Base-by-base conservation (phyloP, 495 filamentous ascomycete species). In the Podospora sp. region DNA sequence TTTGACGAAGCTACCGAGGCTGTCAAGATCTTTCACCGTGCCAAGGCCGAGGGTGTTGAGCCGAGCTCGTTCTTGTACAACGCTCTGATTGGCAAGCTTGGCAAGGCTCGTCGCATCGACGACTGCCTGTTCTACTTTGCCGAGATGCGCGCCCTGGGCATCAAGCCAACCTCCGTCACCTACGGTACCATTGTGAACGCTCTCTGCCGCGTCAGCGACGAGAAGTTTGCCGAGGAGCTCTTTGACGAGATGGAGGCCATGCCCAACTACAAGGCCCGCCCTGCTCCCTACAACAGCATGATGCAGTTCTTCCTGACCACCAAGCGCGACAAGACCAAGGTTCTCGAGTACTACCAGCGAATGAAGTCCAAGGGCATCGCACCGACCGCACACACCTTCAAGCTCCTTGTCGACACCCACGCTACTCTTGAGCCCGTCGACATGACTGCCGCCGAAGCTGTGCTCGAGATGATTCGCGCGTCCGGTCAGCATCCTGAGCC, bases 211-310 rank as follows among this genome's bases (percentile, higher is more conserved):
- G 96, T 98, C 64, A 95, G 92, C 73, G 94, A 99, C 68, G 95
- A 98, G 79, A 93, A 93, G 62, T 97, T 97, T 73, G 95, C 95
- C 57, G 95, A 97, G 73, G 92, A 99, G 78, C 89, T 98, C 71
- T 98, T 99, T 76, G 92, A 97, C 71, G 96, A 99, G 82, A 99
- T 99, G 95, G 95, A 99, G 82, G 88, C 88, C 49, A 96, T 96
- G 91, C 91, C 93, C 49, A 98, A 98, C 82, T 99, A 98, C 88
- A 97, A 98, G 82, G 92, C 95, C 50, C 88, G 95, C 7, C 92
- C 96, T 2, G 95, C 95, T 11, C 95, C 95, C 4, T 99, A 99
- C 84, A 97, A 99, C 82, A 94, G 91, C 75, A 89, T 99, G 87
- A 99, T 99, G 86, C 95, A 99, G 78, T 98, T 96, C 84, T 99